These are phyloP conservation scores for Stagonosporopsis tanaceti DNA, from an alignment of 2,329 filamentous ascomycete species.

Conservation along the genomic window DNA sequence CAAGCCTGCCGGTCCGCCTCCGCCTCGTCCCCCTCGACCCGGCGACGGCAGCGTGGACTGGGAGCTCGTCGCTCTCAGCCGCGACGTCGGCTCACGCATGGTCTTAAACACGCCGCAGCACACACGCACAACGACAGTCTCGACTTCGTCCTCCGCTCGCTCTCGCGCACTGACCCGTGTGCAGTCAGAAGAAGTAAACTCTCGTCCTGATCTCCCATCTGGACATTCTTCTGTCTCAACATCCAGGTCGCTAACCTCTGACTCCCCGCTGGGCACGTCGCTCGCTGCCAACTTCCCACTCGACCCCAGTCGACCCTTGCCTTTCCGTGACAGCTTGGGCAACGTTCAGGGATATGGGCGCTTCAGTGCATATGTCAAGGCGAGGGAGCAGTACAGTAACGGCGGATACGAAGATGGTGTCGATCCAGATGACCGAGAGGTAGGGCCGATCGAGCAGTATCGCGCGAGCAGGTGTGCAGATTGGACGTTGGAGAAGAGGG, in stretches of 20 bases:
- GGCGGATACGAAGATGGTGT: constrained; percentile 18
- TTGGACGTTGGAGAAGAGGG: constrained; percentile 28
- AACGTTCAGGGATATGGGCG: constrained; percentile 15
- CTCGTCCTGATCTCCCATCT: constrained; percentile 22
- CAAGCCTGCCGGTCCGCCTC: constrained; percentile 23
- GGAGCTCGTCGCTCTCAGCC: constrained; percentile 26
- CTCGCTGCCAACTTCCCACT: constrained; percentile 23
- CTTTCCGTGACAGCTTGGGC: constrained; percentile 21
- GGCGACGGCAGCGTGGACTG: constrained; percentile 24
- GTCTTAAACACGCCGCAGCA: constrained; percentile 15
- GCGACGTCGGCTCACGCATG: constrained; percentile 24
- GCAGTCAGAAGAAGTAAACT: constrained; percentile 13
- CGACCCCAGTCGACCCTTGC: constrained; percentile 16
- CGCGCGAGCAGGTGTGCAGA: constrained; percentile 19
- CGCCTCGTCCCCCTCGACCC: constrained; percentile 27
- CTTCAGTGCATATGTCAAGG: constrained; percentile 26
- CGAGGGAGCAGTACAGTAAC: not conserved
- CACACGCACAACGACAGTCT: constrained; percentile 18
- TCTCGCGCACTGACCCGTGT: constrained; percentile 15
- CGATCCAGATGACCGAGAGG: constrained; percentile 16
- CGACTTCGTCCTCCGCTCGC: constrained; percentile 1
- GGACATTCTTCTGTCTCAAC: constrained; percentile 19
- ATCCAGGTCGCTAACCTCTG: not conserved
- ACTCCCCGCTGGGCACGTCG: constrained; percentile 21
- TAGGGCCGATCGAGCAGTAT: constrained; percentile 29